Evolutionary conservation across 257 asterid species (phyloP), one percentile per base, ranked within the genome.

Genomic region (Coffea canephora): DNA sequence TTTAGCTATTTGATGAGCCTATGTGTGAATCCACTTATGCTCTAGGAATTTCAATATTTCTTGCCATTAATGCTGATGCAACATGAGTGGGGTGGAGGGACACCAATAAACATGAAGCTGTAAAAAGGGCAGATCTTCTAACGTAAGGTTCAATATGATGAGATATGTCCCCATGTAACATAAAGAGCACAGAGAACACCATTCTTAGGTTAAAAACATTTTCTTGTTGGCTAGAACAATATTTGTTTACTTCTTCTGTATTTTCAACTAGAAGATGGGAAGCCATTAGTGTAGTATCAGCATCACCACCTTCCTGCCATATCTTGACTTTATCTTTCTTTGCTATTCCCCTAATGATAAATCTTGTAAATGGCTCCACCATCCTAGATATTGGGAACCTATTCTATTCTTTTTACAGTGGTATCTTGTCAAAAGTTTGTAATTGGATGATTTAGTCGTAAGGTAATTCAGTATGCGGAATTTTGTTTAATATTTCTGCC

Each of bases 11-110:
- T 87, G 87, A 80, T 92, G 89, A 34, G 99, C 96, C 95, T 93
- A 93, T 27, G 85, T 71, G 71, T 94, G 98, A 61, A 94, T 83
- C 99, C 99, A 96, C 69, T 92, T 97, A 21, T 94, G 97, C 98
- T 84, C 82, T 89, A 21, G 93, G 85, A 73, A 94, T 82, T 79
- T 87, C 98, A 72, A 74, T 36, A 83, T 92, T 88, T 64, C 95
- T 97, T 74, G 88, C 93, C 34, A 80, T 86, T 87, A 93, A 57
- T 5, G 97, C 92, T 80, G 98, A 87, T 73, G 97, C 97, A 73
- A 95, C 92, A 72, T 77, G 90, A 25, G 99, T 83, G 75, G 99
- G 99, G 86, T 92, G 95, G 84, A 95, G 94, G 82, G 98, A 93
- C 83, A 89, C 82, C 70, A 95, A 74, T 82, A 90, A 77, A 82